Conservation (phyloP, 257 asterid genomes). For the Gentiana dahurica region DNA sequence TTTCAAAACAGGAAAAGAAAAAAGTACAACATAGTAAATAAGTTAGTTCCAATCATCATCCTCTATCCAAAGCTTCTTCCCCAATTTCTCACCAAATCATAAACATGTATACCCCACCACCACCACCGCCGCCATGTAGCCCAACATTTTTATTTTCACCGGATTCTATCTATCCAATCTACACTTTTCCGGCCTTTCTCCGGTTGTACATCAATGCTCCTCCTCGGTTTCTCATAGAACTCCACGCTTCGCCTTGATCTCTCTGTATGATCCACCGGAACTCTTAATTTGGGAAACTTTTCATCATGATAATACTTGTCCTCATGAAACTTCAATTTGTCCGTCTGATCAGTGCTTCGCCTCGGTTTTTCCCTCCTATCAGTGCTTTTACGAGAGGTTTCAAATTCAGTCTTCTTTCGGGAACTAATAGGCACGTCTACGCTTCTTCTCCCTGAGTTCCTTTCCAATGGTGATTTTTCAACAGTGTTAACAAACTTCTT, state of each 20-base stretch:
- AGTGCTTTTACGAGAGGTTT: constrained; percentile 42
- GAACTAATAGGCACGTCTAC: constrained; percentile 29
- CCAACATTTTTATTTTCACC: constrained; percentile 20
- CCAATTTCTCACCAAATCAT: constrained; percentile 11
- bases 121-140: background rate
- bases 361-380: constrained; percentile 48
- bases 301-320: constrained; percentile 27
- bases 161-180: constrained; percentile 48
- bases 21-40: constrained; percentile 8
- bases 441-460: constrained; percentile 28
- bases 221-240: constrained; percentile 34
- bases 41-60: constrained; percentile 11
- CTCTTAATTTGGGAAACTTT: constrained; percentile 33
- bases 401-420: constrained; percentile 31
- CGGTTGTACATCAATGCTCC: constrained; percentile 38
- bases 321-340: constrained; percentile 22
- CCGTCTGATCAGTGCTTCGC: constrained; percentile 34
- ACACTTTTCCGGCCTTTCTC: constrained; percentile 45
- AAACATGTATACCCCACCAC: constrained; percentile 3
- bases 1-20: background rate
- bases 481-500: constrained; percentile 40
- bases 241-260: constrained; percentile 48
- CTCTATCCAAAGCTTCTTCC: constrained; percentile 3
- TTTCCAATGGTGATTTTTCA: constrained; percentile 37
- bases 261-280: constrained; percentile 32